Evolutionary conservation across 345 rosid genomes (phyloP), one percentile per base, ranked within the genome.

Genomic region (Pistacia vera): DNA sequence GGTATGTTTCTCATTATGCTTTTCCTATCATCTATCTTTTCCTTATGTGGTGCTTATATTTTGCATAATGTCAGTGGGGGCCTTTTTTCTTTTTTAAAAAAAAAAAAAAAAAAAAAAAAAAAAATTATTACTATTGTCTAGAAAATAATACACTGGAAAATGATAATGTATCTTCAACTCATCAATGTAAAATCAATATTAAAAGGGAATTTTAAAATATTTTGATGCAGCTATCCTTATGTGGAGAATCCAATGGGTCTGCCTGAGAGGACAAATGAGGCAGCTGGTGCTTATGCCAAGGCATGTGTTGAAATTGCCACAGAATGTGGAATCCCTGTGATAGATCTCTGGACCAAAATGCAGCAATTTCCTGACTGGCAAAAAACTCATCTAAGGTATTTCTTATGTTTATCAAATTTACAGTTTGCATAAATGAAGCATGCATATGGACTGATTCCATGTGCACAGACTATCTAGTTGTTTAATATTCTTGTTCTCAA

Each of bases 221-320:
- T 11, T 56, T 71, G 61, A 56, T 73, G 74, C 85, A 92, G 99
- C 56, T 74, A 83, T 75, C 98, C 98, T 73, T 95, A 87, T 58
- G 75, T 71, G 22, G 93, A 90, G 81, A 92, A 93, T 75, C 85
- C 84, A 6, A 64, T 25, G 46, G 94, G 93, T 28, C 74, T 88
- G 75, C 89, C 97, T 9, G 99, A 95, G 83, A 92, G 98, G 74
- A 93, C 98, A 0, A 93, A 95, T 64, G 97, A 93, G 81, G 93
- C 86, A n/a, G 97, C 96, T 4, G 90, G 92, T 33, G 79, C 77
- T 11, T 95, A 89, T 69, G 96, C 97, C 11, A 80, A 86, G 80
- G 90, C 90, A 2, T 93, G 99, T 55, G 33, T 86, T 56, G 78
- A 71, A 3, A 85, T 87, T 22, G 96, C 96, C 17, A 70, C 60